Conservation (phyloP, 1,284 basidiomycete genomes). For the Malassezia sympodialis region DNA sequence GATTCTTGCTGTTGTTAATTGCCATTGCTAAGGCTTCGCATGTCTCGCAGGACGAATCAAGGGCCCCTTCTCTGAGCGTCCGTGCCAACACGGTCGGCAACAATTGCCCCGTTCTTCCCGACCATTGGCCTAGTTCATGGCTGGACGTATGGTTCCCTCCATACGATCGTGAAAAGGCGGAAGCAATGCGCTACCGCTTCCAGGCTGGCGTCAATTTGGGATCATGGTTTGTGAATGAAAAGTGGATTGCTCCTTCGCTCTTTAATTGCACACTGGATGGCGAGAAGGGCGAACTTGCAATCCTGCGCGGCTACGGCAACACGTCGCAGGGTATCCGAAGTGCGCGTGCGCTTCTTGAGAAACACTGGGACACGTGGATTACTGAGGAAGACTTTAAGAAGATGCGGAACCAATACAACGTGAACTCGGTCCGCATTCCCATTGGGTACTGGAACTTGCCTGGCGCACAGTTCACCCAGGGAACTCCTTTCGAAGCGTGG, state of each 20-base stretch:
- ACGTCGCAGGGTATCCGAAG: slow-evolving; percentile 51
- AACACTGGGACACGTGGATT: slow-evolving; percentile 70
- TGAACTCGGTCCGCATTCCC: slow-evolving; percentile 49
- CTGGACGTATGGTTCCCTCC: slow-evolving; percentile 26
- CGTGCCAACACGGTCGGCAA: slow-evolving; percentile 22
- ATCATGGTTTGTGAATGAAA: slow-evolving; percentile 59
- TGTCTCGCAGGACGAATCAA: not conserved
- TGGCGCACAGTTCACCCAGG: slow-evolving; percentile 49
- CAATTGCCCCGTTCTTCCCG: slow-evolving; percentile 29
- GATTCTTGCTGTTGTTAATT: not conserved
- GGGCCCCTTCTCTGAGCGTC: not conserved
- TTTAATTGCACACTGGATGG: slow-evolving; percentile 58
- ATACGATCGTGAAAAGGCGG: slow-evolving; percentile 36
- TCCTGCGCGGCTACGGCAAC: slow-evolving; percentile 53
- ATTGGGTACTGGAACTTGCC: slow-evolving; percentile 47
- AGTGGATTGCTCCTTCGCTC: slow-evolving; percentile 65
- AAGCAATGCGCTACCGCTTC: slow-evolving; percentile 35
- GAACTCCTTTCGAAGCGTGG: slow-evolving; percentile 57
- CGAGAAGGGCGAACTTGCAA: slow-evolving; percentile 53
- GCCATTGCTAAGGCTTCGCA: not conserved
- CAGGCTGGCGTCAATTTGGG: slow-evolving; percentile 36
- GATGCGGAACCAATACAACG: slow-evolving; percentile 25
- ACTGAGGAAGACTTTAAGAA: slow-evolving; percentile 51
- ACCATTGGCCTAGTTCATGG: slow-evolving; percentile 29
- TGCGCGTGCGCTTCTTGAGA: slow-evolving; percentile 55